Evolutionary conservation across 208 protist species (phyloP), one percentile per base, ranked within the genome.

Genomic region (Crithidia expoeki): DNA sequence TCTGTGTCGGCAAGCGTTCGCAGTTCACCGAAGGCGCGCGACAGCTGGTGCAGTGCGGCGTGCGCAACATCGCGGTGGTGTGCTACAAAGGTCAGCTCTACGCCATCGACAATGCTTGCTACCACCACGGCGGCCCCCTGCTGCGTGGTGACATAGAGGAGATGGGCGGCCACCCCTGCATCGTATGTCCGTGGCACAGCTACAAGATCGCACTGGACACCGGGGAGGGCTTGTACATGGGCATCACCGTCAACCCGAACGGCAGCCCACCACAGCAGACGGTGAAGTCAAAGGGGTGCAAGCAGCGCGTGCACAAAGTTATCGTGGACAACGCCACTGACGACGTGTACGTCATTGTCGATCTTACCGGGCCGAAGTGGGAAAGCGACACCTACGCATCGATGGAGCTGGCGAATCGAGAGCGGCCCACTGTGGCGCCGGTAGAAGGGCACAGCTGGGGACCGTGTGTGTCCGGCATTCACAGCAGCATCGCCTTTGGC

Each of bases 41-140:
- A 49, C 75, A 95, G 88, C 81, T 97, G 12, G 77, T 95, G 12
- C 88, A 92, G 68, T 83, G 67, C 55, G 89, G 86, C 25, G 70
- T 66, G n/a, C 83, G 93, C 40, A 95, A 94, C 71, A 90, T 97
- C 60, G 88, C 86, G 7, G 90, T 97, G 3, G 81, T 92, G 50
- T 78, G 77, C 46, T 71, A 95, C 70, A 64, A 81, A 10, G 71
- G 67, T 38, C 40, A 78, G 21, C 87, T 94, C 32, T 97, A 89
- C 62, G 90, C 94, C 0, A 81, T 97, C 32, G 94, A 97, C 87
- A 97, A 96, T 71, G 91, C 90, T 4, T 97, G 94, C 69, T 97
- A 97, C 60, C 94, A 97, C 75, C 92, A 96, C 64, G 94, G 94
- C 30, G 94, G 90, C 11, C 85, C 90, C 17, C 76, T 97, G n/a